Evolutionary conservation across 805 yeast genomes (phyloP).

Genomic region (Pichia nakasei): DNA sequence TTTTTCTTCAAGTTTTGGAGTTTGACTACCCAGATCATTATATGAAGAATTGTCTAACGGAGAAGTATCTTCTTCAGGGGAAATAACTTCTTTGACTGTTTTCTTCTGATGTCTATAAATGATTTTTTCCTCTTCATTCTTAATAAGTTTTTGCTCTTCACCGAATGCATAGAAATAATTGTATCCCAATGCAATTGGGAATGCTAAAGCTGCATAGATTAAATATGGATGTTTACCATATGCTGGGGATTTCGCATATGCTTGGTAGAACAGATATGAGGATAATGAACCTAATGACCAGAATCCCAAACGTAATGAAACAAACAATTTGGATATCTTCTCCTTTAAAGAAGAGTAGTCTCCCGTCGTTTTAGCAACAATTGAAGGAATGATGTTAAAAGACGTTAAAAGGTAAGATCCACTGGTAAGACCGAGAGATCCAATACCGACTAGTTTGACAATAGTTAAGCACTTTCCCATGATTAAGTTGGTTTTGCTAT

Average conservation of each 20-base stretch:
- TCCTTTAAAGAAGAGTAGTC: conserved; percentile 9
- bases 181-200: conserved; percentile 33
- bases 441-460: conserved; percentile 55
- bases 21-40: conserved; percentile 31
- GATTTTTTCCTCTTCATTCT: conserved; percentile 9
- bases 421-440: conserved; percentile 60
- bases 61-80: conserved; percentile 27
- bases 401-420: conserved; percentile 33
- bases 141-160: conserved; percentile 22
- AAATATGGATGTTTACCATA: conserved; percentile 65
- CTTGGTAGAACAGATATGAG: conserved; percentile 41
- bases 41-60: conserved; percentile 39
- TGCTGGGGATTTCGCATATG: conserved; percentile 48
- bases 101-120: conserved; percentile 16
- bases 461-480: conserved; percentile 50
- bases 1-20: conserved; percentile 17
- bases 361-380: conserved; percentile 7
- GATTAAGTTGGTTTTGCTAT: neutral
- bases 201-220: conserved; percentile 53
- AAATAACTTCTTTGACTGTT: conserved; percentile 15
- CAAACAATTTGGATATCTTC: conserved; percentile 12
- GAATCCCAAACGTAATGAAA: conserved; percentile 19
- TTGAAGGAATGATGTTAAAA: conserved; percentile 12
- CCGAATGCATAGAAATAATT: conserved; percentile 21
- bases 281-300: conserved; percentile 39